phyloP scores from a whole-genome alignment of 441 rosid species.

The Croton setiger region DNA sequence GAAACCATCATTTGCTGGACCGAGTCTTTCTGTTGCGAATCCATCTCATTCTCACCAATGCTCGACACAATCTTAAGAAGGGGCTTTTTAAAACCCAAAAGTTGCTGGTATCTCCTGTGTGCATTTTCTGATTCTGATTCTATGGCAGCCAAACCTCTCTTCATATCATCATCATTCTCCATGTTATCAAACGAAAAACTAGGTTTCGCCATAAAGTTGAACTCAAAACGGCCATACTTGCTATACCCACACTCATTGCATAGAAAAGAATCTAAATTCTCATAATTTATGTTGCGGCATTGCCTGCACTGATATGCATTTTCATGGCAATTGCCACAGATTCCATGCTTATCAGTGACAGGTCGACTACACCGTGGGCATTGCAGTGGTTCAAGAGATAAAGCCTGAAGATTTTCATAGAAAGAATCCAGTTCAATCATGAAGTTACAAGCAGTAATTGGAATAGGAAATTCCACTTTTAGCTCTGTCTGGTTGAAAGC shows the following conservation, averaged over 20 bases:
- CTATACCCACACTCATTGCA: constrained; percentile 99
- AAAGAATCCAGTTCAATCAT: constrained; percentile 99
- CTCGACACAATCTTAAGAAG: constrained; percentile 99
- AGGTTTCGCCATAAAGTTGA: constrained; percentile 99
- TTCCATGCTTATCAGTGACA: constrained; percentile 99
- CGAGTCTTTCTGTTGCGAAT: constrained; percentile 98
- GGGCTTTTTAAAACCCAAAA: constrained; percentile 99
- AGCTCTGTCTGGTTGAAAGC: constrained; percentile 98
- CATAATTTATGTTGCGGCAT: constrained; percentile 99
- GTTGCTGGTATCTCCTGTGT: constrained; percentile 99
- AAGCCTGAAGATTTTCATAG: constrained; percentile 99
- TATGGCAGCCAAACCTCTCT: constrained; percentile 97
- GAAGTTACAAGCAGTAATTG: constrained; percentile 99
- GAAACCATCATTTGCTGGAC: constrained; percentile 99
- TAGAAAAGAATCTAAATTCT: constrained; percentile 97
- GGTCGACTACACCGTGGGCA: constrained; percentile 99
- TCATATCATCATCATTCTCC: constrained; percentile 99
- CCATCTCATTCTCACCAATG: constrained; percentile 99
- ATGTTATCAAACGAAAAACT: constrained; percentile 98
- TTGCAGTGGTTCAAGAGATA: constrained; percentile 98
- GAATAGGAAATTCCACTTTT: constrained; percentile 99
- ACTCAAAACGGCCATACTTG: constrained; percentile 99
- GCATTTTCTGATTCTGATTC: constrained; percentile 99
- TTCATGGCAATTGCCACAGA: constrained; percentile 98
- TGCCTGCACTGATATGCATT: constrained; percentile 99